Percentiles rank a stretch among this genome's conserved stretches.
These are phyloP conservation scores for Penicillium corylophilum DNA, from an alignment of 2,329 filamentous ascomycete species.

Conservation along the genomic window DNA sequence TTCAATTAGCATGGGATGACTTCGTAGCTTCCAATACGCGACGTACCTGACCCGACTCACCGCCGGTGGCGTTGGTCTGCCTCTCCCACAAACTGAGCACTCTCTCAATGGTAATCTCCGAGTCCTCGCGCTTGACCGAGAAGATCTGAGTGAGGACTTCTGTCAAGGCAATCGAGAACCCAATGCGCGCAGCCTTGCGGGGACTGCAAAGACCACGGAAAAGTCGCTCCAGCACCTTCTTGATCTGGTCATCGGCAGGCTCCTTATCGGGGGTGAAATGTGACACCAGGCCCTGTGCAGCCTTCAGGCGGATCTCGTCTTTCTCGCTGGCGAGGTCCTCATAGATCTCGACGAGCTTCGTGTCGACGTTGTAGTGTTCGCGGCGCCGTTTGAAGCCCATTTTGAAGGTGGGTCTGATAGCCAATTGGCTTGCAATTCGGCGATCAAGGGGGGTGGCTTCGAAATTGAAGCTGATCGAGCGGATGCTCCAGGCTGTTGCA, in stretches of 20 bases:
- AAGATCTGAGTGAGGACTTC: conserved; percentile 75
- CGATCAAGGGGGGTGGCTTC: conserved; percentile 2
- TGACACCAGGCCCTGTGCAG: conserved; percentile 44
- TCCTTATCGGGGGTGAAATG: conserved; percentile 45
- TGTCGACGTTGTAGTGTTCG: conserved; percentile 44
- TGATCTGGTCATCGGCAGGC: conserved; percentile 41
- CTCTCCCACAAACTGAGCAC: conserved; percentile 54
- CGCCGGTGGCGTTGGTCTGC: conserved; percentile 53
- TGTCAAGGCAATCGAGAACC: conserved; percentile 84
- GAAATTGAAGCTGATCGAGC: conserved; percentile 12
- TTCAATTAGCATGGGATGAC: conserved; percentile 45
- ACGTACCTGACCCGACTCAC: conserved; percentile 55
- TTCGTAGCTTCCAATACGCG: background rate
- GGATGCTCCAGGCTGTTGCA: conserved; percentile 14
- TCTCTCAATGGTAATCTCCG: conserved; percentile 40
- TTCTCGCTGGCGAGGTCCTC: conserved; percentile 50
- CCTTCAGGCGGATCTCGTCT: conserved; percentile 47
- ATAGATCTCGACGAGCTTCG: conserved; percentile 50
- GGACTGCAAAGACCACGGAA: conserved; percentile 88
- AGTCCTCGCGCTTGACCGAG: conserved; percentile 34
- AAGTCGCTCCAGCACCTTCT: conserved; percentile 58
- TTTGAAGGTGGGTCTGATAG: background rate
- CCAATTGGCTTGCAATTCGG: conserved; percentile 2
- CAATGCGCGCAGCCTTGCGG: conserved; percentile 81
- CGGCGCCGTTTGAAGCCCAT: conserved; percentile 44